A percentile compares a stretch with the other conserved stretches of the same genome.
Conservation (phyloP, 129 eudicot species). For the Flaveria robusta region DNA sequence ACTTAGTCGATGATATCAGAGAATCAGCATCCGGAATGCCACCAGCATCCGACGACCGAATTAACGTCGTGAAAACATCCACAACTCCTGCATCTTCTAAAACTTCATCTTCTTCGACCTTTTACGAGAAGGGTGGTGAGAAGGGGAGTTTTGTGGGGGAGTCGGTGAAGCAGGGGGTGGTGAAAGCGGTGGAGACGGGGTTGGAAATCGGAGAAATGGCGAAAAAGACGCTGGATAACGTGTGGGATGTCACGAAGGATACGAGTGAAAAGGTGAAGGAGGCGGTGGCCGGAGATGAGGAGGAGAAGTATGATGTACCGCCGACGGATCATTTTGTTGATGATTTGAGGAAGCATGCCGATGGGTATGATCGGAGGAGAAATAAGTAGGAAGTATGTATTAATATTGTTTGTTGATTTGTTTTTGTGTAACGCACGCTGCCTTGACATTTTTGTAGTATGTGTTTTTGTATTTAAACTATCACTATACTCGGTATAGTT, state of each 20-base stretch:
- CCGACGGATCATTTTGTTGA: constrained; percentile 31
- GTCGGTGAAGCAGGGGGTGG: constrained; percentile 44
- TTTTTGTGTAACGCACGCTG: too few relatives aligned
- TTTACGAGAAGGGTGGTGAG: background rate
- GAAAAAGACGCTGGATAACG: constrained; percentile 48
- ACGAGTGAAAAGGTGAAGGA: constrained; percentile 32
- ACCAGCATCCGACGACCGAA: background rate
- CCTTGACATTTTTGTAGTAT: too few relatives aligned
- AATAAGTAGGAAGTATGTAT: background rate
- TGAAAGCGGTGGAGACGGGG: constrained; percentile 52
- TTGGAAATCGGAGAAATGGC: constrained; percentile 48
- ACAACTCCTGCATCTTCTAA: background rate
- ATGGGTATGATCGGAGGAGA: constrained; percentile 37
- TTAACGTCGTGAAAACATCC: constrained; percentile 20
- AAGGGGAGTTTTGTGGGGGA: constrained; percentile 35
- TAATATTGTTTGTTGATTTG: too few relatives aligned
- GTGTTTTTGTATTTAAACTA: too few relatives aligned
- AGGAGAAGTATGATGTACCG: constrained; percentile 23
- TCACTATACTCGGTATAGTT: too few relatives aligned
- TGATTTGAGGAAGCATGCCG: constrained; percentile 43
- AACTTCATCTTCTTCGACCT: background rate
- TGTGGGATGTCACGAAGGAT: constrained; percentile 46
- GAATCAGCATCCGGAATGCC: constrained; percentile 23
- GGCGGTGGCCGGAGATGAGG: constrained; percentile 32
- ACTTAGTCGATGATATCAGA: constrained; percentile 23